Evolutionary conservation across 805 yeast genomes (phyloP).

Genomic region (Diddensiella santjacobensis): DNA sequence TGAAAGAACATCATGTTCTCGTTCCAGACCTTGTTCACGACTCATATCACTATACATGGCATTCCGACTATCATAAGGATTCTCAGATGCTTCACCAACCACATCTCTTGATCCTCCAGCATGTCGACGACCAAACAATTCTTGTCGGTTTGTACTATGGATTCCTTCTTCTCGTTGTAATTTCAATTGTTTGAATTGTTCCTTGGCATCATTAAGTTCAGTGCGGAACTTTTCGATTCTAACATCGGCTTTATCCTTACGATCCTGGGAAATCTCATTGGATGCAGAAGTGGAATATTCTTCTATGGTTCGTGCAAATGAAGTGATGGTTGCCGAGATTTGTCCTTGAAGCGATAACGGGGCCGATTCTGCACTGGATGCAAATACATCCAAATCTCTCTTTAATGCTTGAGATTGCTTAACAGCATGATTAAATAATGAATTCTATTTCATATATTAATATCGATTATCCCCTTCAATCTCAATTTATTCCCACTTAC

Average conservation of each 20-base stretch:
- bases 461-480: no score
- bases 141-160: constrained; percentile 46
- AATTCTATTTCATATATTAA: no score
- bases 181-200: constrained; percentile 52
- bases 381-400: constrained; percentile 61
- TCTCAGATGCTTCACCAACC: constrained; percentile 23
- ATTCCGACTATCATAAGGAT: constrained; percentile 27
- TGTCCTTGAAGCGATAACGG: constrained; percentile 75
- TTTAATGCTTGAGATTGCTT: constrained; percentile 75
- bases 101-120: constrained; percentile 19
- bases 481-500: no score
- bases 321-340: constrained; percentile 73
- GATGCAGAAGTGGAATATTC: constrained; percentile 58
- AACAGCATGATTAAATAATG: constrained; percentile 83
- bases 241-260: constrained; percentile 53
- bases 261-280: constrained; percentile 55
- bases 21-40: constrained; percentile 60
- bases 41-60: constrained; percentile 18
- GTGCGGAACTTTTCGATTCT: constrained; percentile 56
- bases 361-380: constrained; percentile 55
- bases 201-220: constrained; percentile 41
- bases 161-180: constrained; percentile 50
- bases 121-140: constrained; percentile 52
- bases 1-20: constrained; percentile 56
- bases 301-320: constrained; percentile 69